Conservation (phyloP, 768 basidiomycete species). For the Mycena alexandri region DNA sequence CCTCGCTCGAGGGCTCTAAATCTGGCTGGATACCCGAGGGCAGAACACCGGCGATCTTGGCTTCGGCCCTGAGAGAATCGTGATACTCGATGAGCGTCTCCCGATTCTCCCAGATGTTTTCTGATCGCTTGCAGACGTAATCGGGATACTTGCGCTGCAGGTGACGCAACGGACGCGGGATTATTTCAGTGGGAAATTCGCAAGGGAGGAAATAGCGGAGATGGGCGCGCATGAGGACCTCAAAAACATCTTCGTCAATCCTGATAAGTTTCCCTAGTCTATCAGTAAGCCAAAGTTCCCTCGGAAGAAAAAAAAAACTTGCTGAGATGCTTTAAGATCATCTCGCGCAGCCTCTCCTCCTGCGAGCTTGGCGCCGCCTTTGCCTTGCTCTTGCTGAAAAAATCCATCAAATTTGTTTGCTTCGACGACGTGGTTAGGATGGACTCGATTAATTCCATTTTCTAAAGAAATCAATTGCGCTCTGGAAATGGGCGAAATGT, state of each 20-base stretch:
- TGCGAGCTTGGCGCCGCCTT: constrained; percentile 15
- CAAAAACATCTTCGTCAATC: constrained; percentile 9
- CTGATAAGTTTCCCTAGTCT: constrained; percentile 20
- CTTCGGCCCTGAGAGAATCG: constrained; percentile 18
- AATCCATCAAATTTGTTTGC: constrained; percentile 5
- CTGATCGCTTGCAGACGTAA: not conserved
- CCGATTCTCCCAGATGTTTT: constrained; percentile 7
- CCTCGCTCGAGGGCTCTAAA: not conserved
- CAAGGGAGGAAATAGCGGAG: constrained; percentile 25
- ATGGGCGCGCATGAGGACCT: constrained; percentile 12
- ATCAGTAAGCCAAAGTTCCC: constrained; percentile 1
- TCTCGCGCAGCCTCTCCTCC: constrained; percentile 19
- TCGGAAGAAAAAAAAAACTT: constrained; percentile 2
- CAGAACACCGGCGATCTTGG: not conserved
- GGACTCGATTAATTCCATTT: constrained; percentile 18
- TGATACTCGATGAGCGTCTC: constrained; percentile 14
- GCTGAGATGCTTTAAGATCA: constrained; percentile 23
- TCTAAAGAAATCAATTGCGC: not conserved
- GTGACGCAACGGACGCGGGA: constrained; percentile 24
- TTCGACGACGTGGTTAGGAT: constrained; percentile 2
- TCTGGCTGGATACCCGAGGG: not conserved
- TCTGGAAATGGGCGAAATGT: not conserved
- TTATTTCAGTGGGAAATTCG: constrained; percentile 18
- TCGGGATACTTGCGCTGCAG: constrained; percentile 17
- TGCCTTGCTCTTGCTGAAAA: constrained; percentile 17